Evolutionary conservation across 805 yeast genomes (phyloP), one percentile per base, ranked within the genome.

Genomic region (Torulaspora gathmanii): DNA sequence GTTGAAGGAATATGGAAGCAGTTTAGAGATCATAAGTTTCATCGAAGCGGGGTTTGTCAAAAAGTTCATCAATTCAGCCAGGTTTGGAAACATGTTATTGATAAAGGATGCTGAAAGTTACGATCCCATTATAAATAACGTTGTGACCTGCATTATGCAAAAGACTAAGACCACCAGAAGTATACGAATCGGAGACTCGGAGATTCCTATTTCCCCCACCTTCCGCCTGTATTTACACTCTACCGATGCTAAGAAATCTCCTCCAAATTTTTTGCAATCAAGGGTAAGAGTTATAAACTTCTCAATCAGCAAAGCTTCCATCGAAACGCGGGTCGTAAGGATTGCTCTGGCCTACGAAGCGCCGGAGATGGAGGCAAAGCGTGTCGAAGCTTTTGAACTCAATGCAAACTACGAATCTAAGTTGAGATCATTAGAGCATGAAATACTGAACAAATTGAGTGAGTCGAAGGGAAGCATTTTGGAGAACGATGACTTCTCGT

Each of bases 101-200:
- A 72, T 91, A 13, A 79, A 79, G 52, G 91, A 91, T 65, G 89
- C 90, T 3, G 97, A 91, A 57, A 68, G 74, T 52, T 81, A 77
- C 57, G 91, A 91, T 59, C 95, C 96, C 0, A 65, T 86, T 6
- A 58, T 91, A 9, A 77, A 77, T 45, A 72, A 83, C 0, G 63
- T 91, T 1, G 62, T 91, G 38, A 72, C 78, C 37, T 70, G 71
- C 26, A 95, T 88, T 47, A 71, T 77, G 30, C 72, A 40, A 23
- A 69, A 72, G 23, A 71, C 80, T 23, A 96, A 96, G 3, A 93
- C 93, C 0, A 70, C 96, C 37, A 62, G 70, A 5, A 61, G 85
- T 40, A 73, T 88, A 1, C 70, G 68, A 16, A 54, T 90, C 6
- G 91, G 88, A 0, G 72, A 72, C 1, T 77, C 74, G 30, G 79